Conservation (phyloP, 1,139 yeast species). For the Debaryomyces subglobosus region DNA sequence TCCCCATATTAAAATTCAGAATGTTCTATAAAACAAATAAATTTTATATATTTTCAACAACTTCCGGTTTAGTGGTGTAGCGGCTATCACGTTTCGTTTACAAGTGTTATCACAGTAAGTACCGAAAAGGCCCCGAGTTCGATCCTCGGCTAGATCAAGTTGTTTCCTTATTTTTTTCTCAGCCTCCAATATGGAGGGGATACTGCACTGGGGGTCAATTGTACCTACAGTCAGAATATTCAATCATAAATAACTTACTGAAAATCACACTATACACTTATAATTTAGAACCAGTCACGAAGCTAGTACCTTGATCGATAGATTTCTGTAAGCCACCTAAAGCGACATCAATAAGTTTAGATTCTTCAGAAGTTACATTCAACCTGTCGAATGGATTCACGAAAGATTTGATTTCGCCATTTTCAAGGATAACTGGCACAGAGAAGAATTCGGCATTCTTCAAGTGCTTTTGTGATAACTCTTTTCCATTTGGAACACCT, state of each 20-base stretch:
- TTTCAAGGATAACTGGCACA: conserved; percentile 57
- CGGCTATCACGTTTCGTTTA: conserved; percentile 38
- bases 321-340: conserved; percentile 56
- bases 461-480: conserved; percentile 42
- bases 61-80: conserved; percentile 34
- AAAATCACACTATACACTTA: conserved; percentile 29
- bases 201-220: background rate
- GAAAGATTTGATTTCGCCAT: conserved; percentile 53
- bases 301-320: conserved; percentile 61
- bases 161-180: conserved; percentile 11
- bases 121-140: conserved; percentile 40
- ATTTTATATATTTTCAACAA: conserved; percentile 3
- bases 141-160: conserved; percentile 37
- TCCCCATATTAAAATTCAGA: background rate
- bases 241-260: conserved; percentile 4
- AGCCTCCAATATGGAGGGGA: background rate
- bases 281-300: conserved; percentile 54
- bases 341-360: conserved; percentile 52
- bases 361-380: conserved; percentile 44
- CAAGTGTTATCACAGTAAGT: conserved; percentile 30
- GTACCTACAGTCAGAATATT: background rate
- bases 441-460: conserved; percentile 58
- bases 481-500: conserved; percentile 54
- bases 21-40: background rate
- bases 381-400: conserved; percentile 46